Base-by-base conservation (phyloP, 305 asterid species). In the Caryopteris hybrid region DNA sequence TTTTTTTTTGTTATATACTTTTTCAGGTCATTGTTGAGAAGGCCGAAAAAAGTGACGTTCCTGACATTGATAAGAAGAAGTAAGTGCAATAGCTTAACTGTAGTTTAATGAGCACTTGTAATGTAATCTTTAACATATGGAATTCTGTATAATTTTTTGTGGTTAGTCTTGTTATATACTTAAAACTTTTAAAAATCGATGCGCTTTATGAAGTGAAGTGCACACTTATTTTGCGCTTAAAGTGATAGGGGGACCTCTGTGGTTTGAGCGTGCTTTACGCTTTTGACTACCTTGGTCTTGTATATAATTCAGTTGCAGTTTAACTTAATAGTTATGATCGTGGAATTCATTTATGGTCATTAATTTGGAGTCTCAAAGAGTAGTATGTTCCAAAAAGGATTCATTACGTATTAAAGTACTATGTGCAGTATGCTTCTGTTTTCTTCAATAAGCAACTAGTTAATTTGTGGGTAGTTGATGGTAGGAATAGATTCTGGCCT, bases 1-100 rank as follows among this genome's bases (percentile, higher is more conserved):
- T 65, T 52, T 43, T 58, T 52, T 46, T 62, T 48, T 12, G 13
- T 18, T 42, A 16, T 45, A 16, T 45, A 31, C 11, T 9, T 57
- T 23, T 76, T 56, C 69, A 87, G 91, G 82, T 87, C 79, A 78
- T 87, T 72, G 88, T 87, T 56, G 90, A 84, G 78, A 87, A 81
- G 79, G 88, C 90, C 21, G 81, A 70, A 51, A 87, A 61, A 63
- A 83, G 86, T 71, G 87, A 79, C 8, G 78, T 84, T 75, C 87
- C 94, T 38, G 82, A 78, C 61, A 81, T 87, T 66, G 90, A 87
- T 70, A 84, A 87, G 77, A 87, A 76, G 79, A 84, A 83, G 90
- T 84, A 64, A 69, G 90, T 78, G 16, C 76, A 53, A 31, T 66
- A 51, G 13, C 21, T 55, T 17, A 38, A 22, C 61, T 41, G 12